Percentiles rank a stretch among this genome's conserved stretches.
These are phyloP conservation scores for Pyrenochaeta sp. DNA, from an alignment of 2,329 filamentous ascomycete species.

Conservation along the genomic window DNA sequence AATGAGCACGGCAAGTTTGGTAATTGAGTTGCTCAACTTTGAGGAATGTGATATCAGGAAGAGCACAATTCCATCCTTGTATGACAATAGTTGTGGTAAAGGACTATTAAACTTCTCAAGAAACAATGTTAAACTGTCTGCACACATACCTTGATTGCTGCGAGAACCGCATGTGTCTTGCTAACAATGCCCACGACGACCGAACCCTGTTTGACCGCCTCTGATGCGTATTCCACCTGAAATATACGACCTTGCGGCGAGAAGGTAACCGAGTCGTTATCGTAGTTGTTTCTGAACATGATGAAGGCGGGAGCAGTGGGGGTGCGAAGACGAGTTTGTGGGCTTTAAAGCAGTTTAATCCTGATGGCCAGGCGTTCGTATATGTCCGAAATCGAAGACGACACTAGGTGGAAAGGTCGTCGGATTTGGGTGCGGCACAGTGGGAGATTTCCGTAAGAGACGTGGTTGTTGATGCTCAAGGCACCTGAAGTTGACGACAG, in stretches of 20 bases:
- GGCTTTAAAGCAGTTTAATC: slow-evolving; percentile 4
- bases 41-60: neutral
- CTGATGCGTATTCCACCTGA: slow-evolving; percentile 98
- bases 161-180: slow-evolving; percentile 97
- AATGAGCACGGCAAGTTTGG: neutral
- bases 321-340: slow-evolving; percentile 3
- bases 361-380: neutral
- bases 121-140: too few relatives aligned
- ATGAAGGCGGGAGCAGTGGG: slow-evolving; percentile 50
- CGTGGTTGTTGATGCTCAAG: slow-evolving; percentile 31
- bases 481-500: slow-evolving; percentile 39
- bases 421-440: slow-evolving; percentile 2
- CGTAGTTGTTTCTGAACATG: slow-evolving; percentile 99
- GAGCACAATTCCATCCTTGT: neutral
- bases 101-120: neutral
- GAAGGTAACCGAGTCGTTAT: slow-evolving; percentile 99
- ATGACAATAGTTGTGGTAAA: neutral
- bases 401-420: neutral
- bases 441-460: slow-evolving; percentile 7
- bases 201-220: slow-evolving; percentile 98
- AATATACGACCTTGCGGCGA: slow-evolving; percentile 99
- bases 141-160: slow-evolving; percentile 84
- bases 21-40: neutral
- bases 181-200: slow-evolving; percentile 96
- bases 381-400: neutral